Conservation (phyloP, 2,329 filamentous ascomycete genomes). For the Claviceps monticola region DNA sequence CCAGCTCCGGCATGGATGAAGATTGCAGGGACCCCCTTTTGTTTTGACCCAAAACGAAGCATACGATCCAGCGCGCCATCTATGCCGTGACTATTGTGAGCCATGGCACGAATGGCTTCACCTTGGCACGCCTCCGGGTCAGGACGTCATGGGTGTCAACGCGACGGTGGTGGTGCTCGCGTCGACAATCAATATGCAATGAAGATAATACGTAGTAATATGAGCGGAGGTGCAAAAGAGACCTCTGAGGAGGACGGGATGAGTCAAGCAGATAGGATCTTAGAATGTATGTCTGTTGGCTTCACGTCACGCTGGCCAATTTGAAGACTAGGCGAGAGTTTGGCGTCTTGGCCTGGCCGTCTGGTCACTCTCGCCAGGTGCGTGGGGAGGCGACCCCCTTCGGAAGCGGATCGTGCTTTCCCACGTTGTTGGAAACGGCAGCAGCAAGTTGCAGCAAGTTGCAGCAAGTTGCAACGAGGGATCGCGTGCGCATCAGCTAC, state of each 20-base stretch:
- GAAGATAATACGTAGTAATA: constrained; percentile 3
- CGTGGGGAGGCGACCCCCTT: not conserved
- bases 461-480: not conserved
- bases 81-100: constrained; percentile 29
- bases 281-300: not conserved
- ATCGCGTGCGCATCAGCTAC: too few relatives aligned
- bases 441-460: not conserved
- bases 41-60: constrained; percentile 20
- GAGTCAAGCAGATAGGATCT: constrained; percentile 1
- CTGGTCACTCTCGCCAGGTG: not conserved
- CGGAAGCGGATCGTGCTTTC: not conserved
- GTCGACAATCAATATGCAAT: constrained; percentile 4
- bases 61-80: constrained; percentile 30
- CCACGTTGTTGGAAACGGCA: not conserved
- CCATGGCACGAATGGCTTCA: constrained; percentile 26
- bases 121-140: constrained; percentile 17
- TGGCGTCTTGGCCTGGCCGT: not conserved
- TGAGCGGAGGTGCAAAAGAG: not conserved
- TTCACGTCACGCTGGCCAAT: not conserved
- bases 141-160: constrained; percentile 10
- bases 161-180: not conserved
- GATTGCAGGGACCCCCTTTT: constrained; percentile 49
- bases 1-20: constrained; percentile 94
- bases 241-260: constrained; percentile 1
- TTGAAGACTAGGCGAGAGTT: not conserved